Conservation (phyloP, 495 filamentous ascomycete species). For the Penicillium bovifimosum region DNA sequence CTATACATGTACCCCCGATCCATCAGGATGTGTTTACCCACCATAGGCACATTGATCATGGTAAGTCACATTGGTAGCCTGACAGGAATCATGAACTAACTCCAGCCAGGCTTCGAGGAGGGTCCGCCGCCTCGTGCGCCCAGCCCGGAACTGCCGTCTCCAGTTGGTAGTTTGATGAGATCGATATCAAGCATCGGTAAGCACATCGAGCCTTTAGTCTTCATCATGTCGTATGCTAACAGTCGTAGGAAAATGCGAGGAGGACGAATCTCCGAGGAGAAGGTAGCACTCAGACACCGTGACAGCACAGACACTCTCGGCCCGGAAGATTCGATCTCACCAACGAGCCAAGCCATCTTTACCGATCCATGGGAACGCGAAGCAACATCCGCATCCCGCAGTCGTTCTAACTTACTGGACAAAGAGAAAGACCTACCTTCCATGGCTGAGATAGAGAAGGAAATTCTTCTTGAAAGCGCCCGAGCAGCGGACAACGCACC, state of each 20-base stretch:
- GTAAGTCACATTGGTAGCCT: constrained; percentile 21
- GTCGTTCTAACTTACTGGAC: neutral
- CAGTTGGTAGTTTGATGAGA: constrained; percentile 38
- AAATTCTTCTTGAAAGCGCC: constrained; percentile 31
- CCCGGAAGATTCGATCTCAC: constrained; percentile 17
- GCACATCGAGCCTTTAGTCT: neutral
- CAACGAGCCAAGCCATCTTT: constrained; percentile 13
- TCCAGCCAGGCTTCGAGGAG: constrained; percentile 17
- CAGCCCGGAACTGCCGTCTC: constrained; percentile 29
- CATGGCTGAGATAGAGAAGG: constrained; percentile 2
- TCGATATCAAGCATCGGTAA: constrained; percentile 46
- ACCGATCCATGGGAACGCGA: constrained; percentile 13
- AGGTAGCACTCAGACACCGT: constrained; percentile 12
- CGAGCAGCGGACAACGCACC: neutral
- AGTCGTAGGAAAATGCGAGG: constrained; percentile 1
- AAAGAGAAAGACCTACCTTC: constrained; percentile 3
- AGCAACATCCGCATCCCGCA: neutral
- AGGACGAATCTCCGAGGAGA: constrained; percentile 14
- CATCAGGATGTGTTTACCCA: constrained; percentile 80
- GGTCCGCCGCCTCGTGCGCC: constrained; percentile 32
- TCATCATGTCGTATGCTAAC: neutral
- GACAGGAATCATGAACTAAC: neutral
- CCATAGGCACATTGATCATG: constrained; percentile 84
- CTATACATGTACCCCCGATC: constrained; percentile 64
- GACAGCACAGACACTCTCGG: constrained; percentile 9